These are phyloP conservation scores for Rostrohypoxylon terebratum DNA, from an alignment of 495 filamentous ascomycete species.

Conservation along the genomic window DNA sequence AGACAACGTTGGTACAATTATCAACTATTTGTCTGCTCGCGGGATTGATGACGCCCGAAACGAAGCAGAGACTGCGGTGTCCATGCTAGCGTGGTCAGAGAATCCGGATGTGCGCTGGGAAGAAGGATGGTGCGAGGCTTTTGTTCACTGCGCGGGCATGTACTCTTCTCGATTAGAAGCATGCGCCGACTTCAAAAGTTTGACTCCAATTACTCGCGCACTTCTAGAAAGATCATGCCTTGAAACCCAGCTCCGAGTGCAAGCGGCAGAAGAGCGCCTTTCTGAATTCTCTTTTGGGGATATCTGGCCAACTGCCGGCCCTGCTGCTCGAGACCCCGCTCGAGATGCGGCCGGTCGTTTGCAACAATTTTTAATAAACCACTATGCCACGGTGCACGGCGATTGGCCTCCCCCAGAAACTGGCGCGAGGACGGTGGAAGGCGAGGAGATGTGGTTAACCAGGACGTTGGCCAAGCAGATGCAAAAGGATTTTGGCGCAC, in stretches of 20 bases:
- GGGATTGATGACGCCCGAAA: constrained; percentile 76
- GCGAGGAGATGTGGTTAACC: constrained; percentile 71
- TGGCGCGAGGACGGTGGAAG: constrained; percentile 52
- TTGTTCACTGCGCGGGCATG: constrained; percentile 76
- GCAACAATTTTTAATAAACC: constrained; percentile 65
- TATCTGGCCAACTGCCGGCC: constrained; percentile 66
- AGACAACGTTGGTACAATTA: constrained; percentile 62
- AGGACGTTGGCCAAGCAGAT: constrained; percentile 66
- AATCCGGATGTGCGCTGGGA: constrained; percentile 69
- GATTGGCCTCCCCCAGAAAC: constrained; percentile 67
- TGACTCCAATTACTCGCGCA: constrained; percentile 72
- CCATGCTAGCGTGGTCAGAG: constrained; percentile 74
- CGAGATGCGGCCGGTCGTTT: constrained; percentile 65
- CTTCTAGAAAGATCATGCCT: constrained; percentile 71
- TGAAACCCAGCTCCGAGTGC: constrained; percentile 71
- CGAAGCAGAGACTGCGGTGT: constrained; percentile 69
- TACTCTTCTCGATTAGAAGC: constrained; percentile 65
- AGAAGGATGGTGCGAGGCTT: constrained; percentile 75
- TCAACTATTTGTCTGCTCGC: constrained; percentile 67
- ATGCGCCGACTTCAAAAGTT: constrained; percentile 66
- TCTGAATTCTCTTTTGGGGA: constrained; percentile 69
- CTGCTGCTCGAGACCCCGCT: constrained; percentile 50
- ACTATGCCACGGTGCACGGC: constrained; percentile 66
- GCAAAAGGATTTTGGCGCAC: constrained; percentile 73
- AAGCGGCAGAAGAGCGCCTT: constrained; percentile 70